Evolutionary conservation across 2,329 filamentous ascomycete species (phyloP).

Genomic region (Pseudopyricularia javanii): DNA sequence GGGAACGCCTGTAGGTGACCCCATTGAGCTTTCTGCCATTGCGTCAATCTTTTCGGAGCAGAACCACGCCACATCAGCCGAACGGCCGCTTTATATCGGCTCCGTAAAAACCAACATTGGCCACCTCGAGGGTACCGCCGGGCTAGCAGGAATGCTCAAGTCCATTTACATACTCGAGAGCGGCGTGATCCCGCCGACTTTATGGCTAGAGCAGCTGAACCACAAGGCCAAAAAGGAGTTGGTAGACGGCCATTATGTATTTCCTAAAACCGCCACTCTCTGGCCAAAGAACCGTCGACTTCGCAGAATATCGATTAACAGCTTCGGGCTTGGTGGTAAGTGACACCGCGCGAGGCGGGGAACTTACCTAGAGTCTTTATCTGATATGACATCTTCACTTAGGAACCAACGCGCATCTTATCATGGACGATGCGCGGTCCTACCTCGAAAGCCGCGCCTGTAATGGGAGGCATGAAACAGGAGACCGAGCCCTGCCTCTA

Average conservation of each 20-base stretch:
- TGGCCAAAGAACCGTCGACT: not conserved
- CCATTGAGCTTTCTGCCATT: constrained; percentile 20
- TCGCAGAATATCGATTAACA: constrained; percentile 9
- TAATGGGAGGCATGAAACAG: constrained; percentile 1
- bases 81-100: constrained; percentile 13
- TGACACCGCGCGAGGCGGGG: too few species aligned
- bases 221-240: constrained; percentile 12
- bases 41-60: constrained; percentile 11
- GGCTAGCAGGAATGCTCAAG: constrained; percentile 16
- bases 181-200: constrained; percentile 12
- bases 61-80: not conserved
- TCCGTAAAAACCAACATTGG: constrained; percentile 17
- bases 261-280: not conserved
- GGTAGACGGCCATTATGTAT: constrained; percentile 11
- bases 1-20: constrained; percentile 27
- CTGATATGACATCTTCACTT: too few species aligned
- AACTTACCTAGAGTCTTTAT: too few species aligned
- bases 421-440: constrained; percentile 8
- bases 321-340: constrained; percentile 14
- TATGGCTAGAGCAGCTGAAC: constrained; percentile 14
- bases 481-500: not conserved
- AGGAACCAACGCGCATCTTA: constrained; percentile 13
- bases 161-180: constrained; percentile 10
- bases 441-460: not conserved
- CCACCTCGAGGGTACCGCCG: constrained; percentile 9